A percentile compares a stretch with the other conserved stretches of the same genome.
Evolutionary conservation across 495 filamentous ascomycete genomes (phyloP).

Genomic region (Hypoxylon lenormandii): DNA sequence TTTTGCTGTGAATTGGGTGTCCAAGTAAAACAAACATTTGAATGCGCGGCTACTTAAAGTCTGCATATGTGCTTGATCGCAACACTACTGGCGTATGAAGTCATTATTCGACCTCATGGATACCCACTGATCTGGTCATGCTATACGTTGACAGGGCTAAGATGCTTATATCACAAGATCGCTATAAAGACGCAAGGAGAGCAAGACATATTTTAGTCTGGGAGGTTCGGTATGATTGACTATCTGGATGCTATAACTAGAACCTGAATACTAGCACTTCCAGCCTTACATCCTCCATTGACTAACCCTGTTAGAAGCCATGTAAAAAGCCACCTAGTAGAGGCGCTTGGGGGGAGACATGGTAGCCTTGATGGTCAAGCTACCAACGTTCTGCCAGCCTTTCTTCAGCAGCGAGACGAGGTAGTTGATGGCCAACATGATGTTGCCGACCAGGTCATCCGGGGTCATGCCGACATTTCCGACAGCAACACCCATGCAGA

Average conservation of each 20-base stretch:
- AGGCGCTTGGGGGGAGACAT: constrained; percentile 97
- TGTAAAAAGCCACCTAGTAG: constrained; percentile 70
- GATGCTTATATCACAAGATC: neutral
- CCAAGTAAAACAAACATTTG: too few species aligned
- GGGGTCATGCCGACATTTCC: constrained; percentile 97
- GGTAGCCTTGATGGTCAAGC: constrained; percentile 98
- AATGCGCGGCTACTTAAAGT: too few species aligned
- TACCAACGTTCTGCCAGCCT: constrained; percentile 99
- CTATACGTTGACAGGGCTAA: neutral
- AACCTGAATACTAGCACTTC: constrained; percentile 33
- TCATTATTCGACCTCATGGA: too few species aligned
- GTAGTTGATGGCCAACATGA: constrained; percentile 98
- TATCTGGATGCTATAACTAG: constrained; percentile 38
- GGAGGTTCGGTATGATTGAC: constrained; percentile 47
- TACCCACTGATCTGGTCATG: too few species aligned
- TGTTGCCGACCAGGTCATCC: constrained; percentile 95
- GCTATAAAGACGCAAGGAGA: neutral
- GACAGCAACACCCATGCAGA: constrained; percentile 98
- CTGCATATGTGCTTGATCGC: too few species aligned
- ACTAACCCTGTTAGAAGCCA: neutral
- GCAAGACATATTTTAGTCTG: constrained; percentile 3
- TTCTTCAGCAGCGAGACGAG: constrained; percentile 98
- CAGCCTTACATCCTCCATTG: constrained; percentile 47
- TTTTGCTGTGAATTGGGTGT: too few species aligned
- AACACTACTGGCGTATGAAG: too few species aligned